Evolutionary conservation across 164 flowering plant genomes (phyloP).

Genomic region (Aristolochia californica): DNA sequence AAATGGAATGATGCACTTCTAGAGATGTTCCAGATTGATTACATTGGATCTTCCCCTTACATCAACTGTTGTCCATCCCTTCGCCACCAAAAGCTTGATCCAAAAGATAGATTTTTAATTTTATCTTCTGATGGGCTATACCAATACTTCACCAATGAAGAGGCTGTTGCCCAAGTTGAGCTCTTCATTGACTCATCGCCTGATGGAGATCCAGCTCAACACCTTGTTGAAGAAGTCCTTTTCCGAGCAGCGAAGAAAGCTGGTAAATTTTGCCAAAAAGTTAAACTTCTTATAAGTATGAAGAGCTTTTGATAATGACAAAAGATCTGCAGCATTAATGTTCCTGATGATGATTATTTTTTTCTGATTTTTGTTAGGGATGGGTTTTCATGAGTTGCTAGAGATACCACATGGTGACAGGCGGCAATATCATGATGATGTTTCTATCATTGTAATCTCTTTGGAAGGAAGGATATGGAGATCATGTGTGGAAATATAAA

Average conservation of each 20-base stretch:
- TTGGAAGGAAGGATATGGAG: slow-evolving; percentile 78
- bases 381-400: slow-evolving; percentile 68
- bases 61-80: slow-evolving; percentile 63
- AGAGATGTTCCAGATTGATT: slow-evolving; percentile 76
- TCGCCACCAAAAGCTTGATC: slow-evolving; percentile 61
- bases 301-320: neutral
- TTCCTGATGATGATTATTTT: neutral
- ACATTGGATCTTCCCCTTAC: slow-evolving; percentile 61
- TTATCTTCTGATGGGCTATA: slow-evolving; percentile 84
- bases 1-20: slow-evolving; percentile 82
- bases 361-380: slow-evolving; percentile 29
- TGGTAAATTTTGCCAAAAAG: slow-evolving; percentile 49
- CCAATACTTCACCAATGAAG: slow-evolving; percentile 88
- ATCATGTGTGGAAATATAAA: slow-evolving; percentile 48
- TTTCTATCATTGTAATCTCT: slow-evolving; percentile 61
- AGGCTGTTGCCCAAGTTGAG: slow-evolving; percentile 77
- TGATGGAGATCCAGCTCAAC: slow-evolving; percentile 94
- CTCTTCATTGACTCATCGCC: slow-evolving; percentile 58
- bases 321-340: neutral
- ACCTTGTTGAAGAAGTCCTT: slow-evolving; percentile 69
- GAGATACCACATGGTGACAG: slow-evolving; percentile 81
- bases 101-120: slow-evolving; percentile 64
- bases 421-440: slow-evolving; percentile 66
- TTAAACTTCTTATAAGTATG: neutral
- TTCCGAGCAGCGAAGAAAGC: slow-evolving; percentile 90